phyloP scores from a whole-genome alignment of 2,329 filamentous ascomycete species.

The Botryotinia narcissicola region DNA sequence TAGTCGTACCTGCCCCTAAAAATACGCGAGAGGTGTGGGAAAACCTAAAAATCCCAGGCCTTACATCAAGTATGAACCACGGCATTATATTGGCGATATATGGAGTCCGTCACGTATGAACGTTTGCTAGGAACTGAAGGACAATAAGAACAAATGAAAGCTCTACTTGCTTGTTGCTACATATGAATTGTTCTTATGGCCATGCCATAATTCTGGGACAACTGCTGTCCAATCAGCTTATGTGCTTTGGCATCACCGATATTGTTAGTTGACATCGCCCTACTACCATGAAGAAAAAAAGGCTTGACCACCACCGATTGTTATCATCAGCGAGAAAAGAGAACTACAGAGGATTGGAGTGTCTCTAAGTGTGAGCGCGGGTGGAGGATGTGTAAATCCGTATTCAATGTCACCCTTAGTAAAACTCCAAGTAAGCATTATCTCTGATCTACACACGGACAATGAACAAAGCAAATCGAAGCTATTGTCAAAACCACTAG shows the following conservation, averaged over 20 bases:
- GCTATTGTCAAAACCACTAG: neutral
- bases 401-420: neutral
- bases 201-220: neutral
- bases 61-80: neutral
- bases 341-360: neutral
- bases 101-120: neutral
- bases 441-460: neutral
- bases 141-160: neutral
- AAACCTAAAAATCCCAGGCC: neutral
- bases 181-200: neutral
- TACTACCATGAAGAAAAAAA: neutral
- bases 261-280: neutral
- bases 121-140: neutral
- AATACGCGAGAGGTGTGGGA: neutral
- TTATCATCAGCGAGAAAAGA: neutral
- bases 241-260: neutral
- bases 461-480: neutral
- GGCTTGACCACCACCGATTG: neutral
- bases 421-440: neutral
- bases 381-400: neutral
- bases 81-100: neutral
- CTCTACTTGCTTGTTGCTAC: neutral
- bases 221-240: neutral
- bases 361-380: neutral
- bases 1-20: neutral